phyloP scores from a whole-genome alignment of 257 asterid species.

The Parsonsia alboflavescens region DNA sequence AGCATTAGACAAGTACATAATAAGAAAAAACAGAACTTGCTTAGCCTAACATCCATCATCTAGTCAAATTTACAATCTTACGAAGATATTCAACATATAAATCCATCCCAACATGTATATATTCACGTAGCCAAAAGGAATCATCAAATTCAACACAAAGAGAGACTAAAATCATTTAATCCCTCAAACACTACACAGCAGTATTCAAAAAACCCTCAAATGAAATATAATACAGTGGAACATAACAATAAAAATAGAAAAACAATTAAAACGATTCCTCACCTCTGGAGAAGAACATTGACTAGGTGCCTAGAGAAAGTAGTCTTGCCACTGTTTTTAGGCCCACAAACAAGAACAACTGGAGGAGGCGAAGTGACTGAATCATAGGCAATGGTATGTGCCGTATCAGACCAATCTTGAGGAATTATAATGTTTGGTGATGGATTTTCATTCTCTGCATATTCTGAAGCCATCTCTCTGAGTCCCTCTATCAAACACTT shows the following conservation, averaged over 20 bases:
- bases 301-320: constrained; percentile 82
- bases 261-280: neutral
- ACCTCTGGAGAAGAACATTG: constrained; percentile 79
- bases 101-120: neutral
- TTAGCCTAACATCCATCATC: neutral
- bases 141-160: neutral
- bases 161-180: neutral
- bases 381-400: constrained; percentile 41
- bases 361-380: constrained; percentile 39
- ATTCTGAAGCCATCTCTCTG: constrained; percentile 6
- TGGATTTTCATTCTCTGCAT: constrained; percentile 33
- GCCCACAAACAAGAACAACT: constrained; percentile 67
- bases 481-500: neutral
- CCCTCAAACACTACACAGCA: neutral
- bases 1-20: neutral
- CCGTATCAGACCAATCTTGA: constrained; percentile 66
- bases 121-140: neutral
- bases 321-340: constrained; percentile 86
- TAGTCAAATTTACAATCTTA: neutral
- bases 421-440: constrained; percentile 48
- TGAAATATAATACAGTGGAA: neutral
- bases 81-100: neutral
- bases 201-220: neutral
- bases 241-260: neutral
- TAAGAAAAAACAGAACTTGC: neutral